Evolutionary conservation across 208 protist genomes (phyloP).

Genomic region (Crithidia acanthocephali): DNA sequence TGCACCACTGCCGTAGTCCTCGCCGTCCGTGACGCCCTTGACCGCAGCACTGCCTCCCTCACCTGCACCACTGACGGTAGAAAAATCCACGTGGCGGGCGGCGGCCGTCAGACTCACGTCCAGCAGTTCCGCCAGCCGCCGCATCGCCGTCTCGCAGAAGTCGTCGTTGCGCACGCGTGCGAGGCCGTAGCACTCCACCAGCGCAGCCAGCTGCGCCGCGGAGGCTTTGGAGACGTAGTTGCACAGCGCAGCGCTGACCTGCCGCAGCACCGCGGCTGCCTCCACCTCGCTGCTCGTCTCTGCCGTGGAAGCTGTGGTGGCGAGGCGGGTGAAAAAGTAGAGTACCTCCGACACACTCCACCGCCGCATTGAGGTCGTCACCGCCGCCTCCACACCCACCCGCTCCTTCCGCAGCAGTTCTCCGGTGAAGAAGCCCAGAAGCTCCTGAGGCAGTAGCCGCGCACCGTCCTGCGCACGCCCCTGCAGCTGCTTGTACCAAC

Average conservation of each 20-base stretch:
- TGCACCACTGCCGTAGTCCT: not conserved
- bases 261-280: constrained; percentile 54
- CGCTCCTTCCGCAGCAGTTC: constrained; percentile 35
- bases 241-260: constrained; percentile 45
- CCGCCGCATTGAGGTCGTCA: constrained; percentile 22
- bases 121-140: constrained; percentile 44
- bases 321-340: constrained; percentile 28
- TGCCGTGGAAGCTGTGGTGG: too few relatives aligned
- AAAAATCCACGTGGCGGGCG: constrained; percentile 1
- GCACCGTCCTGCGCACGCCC: constrained; percentile 8
- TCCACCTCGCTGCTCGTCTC: constrained; percentile 26
- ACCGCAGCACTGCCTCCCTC: not conserved
- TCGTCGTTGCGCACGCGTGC: constrained; percentile 74
- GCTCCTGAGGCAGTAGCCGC: constrained; percentile 22
- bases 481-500: constrained; percentile 35
- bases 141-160: constrained; percentile 64
- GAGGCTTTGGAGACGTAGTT: constrained; percentile 61
- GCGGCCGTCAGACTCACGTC: constrained; percentile 3
- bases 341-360: constrained; percentile 43
- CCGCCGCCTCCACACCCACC: constrained; percentile 18
- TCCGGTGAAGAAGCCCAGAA: constrained; percentile 30
- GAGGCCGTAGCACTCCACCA: constrained; percentile 65
- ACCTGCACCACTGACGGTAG: constrained; percentile 30
- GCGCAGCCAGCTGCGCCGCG: constrained; percentile 56
- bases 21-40: too few relatives aligned